phyloP scores from a whole-genome alignment of 768 basidiomycete species.

The Hericium rajendrae region DNA sequence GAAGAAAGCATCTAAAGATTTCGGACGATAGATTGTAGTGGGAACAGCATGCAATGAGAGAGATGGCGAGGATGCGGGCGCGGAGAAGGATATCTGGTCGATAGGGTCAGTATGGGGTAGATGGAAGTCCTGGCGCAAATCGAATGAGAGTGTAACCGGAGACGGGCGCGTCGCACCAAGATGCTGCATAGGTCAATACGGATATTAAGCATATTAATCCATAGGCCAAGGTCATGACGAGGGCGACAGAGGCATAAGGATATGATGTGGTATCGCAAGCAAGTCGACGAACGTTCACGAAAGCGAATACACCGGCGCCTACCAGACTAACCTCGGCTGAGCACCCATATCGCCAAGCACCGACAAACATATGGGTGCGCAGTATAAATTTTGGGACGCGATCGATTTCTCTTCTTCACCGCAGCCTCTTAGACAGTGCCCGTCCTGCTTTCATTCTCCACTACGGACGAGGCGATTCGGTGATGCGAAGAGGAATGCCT shows the following conservation, averaged over 20 bases:
- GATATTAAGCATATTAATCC: too few species aligned
- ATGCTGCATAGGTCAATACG: background rate
- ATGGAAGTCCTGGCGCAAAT: background rate
- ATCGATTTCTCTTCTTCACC: conserved; percentile 18
- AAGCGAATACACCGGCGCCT: background rate
- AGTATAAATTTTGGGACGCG: background rate
- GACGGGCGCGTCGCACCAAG: background rate
- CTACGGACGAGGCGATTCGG: conserved; percentile 59
- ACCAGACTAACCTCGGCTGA: background rate
- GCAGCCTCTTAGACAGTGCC: conserved; percentile 73
- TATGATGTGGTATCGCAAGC: background rate
- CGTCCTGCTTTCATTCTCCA: conserved; percentile 32
- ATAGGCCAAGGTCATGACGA: too few species aligned
- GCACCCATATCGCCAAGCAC: conserved; percentile 1
- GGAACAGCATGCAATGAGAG: conserved; percentile 35
- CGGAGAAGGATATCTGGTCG: background rate
- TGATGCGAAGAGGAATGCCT: conserved; percentile 48
- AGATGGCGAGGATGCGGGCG: conserved; percentile 1
- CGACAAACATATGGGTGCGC: conserved; percentile 3
- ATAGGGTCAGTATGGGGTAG: background rate
- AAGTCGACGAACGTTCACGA: background rate
- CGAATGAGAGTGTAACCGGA: background rate
- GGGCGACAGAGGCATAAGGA: too few species aligned
- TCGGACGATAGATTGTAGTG: conserved; percentile 53
- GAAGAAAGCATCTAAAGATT: conserved; percentile 39